phyloP scores from a whole-genome alignment of 2,329 filamentous ascomycete species.

The Claviceps citrina region DNA sequence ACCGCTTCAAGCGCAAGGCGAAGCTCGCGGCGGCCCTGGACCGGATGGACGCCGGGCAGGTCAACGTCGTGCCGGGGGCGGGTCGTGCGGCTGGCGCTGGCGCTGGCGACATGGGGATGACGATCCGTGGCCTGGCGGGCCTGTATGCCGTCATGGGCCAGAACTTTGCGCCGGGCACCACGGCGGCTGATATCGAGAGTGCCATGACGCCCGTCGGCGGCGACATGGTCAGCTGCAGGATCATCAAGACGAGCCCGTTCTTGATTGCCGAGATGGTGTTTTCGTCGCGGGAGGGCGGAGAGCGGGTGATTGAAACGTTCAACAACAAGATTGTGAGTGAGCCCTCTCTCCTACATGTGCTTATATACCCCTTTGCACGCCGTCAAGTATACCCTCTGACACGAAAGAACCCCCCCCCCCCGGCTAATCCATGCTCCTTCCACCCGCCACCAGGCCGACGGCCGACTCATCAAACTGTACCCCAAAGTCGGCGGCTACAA shows the following conservation, averaged over 20 bases:
- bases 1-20: conserved; percentile 15
- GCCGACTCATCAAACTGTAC: conserved; percentile 57
- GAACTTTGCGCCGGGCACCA: conserved; percentile 72
- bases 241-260: conserved; percentile 52
- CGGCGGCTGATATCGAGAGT: conserved; percentile 67
- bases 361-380: too few species aligned
- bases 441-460: conserved; percentile 69
- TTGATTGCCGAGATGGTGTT: conserved; percentile 69
- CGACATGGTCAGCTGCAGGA: conserved; percentile 48
- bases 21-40: conserved; percentile 31
- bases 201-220: conserved; percentile 65
- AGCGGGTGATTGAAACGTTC: conserved; percentile 60
- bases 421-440: too few species aligned
- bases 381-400: too few species aligned
- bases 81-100: not conserved
- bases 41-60: conserved; percentile 25
- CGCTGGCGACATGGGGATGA: conserved; percentile 33
- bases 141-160: conserved; percentile 60
- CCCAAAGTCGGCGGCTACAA: conserved; percentile 39
- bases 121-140: conserved; percentile 57
- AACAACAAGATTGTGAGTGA: conserved; percentile 57
- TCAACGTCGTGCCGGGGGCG: conserved; percentile 17
- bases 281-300: conserved; percentile 53
- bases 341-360: not conserved
- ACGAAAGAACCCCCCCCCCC: conserved; percentile 7